Conservation (phyloP, 2,329 filamentous ascomycete genomes). For the Colletotrichum limetticola region DNA sequence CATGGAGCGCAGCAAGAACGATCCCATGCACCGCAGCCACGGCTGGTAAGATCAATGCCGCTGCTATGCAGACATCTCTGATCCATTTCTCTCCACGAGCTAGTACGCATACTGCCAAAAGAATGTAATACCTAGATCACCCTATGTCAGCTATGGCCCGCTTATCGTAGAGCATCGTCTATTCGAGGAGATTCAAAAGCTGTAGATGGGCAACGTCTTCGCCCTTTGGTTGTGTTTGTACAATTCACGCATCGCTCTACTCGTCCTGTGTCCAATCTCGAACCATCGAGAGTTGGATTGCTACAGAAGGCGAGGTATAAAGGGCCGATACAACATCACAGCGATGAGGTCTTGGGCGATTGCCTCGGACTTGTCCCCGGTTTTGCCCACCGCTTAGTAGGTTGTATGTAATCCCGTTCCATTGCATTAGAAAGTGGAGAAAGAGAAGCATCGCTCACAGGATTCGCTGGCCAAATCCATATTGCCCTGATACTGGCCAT, state of each 20-base stretch:
- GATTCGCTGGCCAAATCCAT: slow-evolving; percentile 63
- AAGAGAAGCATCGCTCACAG: slow-evolving; percentile 50
- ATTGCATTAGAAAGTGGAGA: not conserved
- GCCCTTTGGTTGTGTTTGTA: not conserved
- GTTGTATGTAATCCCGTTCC: not conserved
- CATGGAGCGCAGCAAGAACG: slow-evolving; percentile 68
- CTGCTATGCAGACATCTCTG: slow-evolving; percentile 70
- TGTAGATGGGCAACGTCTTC: not conserved
- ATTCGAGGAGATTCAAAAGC: not conserved
- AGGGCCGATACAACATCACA: not conserved
- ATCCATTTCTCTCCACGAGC: slow-evolving; percentile 72
- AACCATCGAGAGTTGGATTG: not conserved
- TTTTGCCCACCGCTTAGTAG: not conserved
- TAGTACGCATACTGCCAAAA: slow-evolving; percentile 71
- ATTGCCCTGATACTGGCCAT: slow-evolving; percentile 67
- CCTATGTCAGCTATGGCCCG: slow-evolving; percentile 8
- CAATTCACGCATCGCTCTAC: not conserved
- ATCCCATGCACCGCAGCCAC: slow-evolving; percentile 73
- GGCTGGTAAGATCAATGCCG: slow-evolving; percentile 70
- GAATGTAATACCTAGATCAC: slow-evolving; percentile 66
- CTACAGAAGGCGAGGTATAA: not conserved
- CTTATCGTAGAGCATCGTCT: not conserved
- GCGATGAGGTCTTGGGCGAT: not conserved
- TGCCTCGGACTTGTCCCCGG: not conserved
- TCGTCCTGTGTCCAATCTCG: not conserved